phyloP scores from a whole-genome alignment of 768 basidiomycete species.

The Phaeotremella skinneri region DNA sequence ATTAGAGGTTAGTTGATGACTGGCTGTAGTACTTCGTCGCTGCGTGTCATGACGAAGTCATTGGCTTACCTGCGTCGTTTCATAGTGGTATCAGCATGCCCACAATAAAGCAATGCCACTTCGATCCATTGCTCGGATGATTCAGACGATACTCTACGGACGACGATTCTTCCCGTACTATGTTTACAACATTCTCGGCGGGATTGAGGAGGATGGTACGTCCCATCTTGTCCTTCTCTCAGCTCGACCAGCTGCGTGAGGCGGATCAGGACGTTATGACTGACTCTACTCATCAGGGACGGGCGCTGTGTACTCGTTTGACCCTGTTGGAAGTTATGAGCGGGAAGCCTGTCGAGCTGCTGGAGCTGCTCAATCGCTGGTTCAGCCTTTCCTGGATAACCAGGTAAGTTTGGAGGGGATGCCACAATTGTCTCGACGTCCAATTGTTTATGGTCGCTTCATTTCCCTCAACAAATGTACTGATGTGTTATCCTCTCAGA shows the following conservation, averaged over 20 bases:
- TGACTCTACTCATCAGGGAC: conserved; percentile 61
- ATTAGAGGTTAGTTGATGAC: conserved; percentile 78
- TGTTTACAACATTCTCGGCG: conserved; percentile 92
- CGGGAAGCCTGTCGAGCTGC: conserved; percentile 95
- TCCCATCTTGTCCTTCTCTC: conserved; percentile 21
- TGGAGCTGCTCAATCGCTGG: conserved; percentile 86
- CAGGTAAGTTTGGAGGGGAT: conserved; percentile 81
- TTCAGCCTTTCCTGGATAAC: conserved; percentile 98
- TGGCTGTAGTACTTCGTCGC: not conserved
- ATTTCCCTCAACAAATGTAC: not conserved
- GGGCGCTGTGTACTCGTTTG: conserved; percentile 99
- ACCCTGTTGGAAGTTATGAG: conserved; percentile 97
- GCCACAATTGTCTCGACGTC: not conserved
- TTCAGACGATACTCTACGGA: conserved; percentile 96
- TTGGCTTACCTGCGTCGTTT: not conserved
- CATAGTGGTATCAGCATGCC: conserved; percentile 97
- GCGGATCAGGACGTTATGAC: not conserved
- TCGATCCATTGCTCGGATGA: conserved; percentile 91
- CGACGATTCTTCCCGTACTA: conserved; percentile 98
- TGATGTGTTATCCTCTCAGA: conserved; percentile 56
- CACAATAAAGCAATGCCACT: conserved; percentile 98
- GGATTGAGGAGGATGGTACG: conserved; percentile 93
- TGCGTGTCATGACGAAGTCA: not conserved
- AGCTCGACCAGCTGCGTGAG: not conserved
- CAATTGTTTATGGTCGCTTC: not conserved